Percentiles rank a stretch among this genome's conserved stretches.
phyloP scores from a whole-genome alignment of 331 rosid genomes.

The Pyrus hybrid region DNA sequence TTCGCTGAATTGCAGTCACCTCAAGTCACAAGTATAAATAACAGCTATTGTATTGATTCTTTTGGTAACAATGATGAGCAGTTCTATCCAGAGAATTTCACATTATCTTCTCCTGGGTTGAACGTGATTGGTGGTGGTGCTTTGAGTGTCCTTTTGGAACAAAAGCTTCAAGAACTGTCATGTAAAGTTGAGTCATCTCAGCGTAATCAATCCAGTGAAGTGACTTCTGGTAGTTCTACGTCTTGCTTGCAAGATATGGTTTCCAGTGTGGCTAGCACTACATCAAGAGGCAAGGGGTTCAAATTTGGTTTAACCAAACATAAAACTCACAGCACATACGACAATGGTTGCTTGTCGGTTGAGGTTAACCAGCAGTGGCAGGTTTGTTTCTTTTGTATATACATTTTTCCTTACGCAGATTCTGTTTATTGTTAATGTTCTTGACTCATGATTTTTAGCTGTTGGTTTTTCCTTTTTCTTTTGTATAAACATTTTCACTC shows the following conservation, averaged over 20 bases:
- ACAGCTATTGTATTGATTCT: conserved; percentile 28
- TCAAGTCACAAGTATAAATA: conserved; percentile 25
- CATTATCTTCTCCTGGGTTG: conserved; percentile 38
- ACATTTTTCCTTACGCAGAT: neutral
- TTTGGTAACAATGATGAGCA: conserved; percentile 25
- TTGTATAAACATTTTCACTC: no score
- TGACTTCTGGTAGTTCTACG: conserved; percentile 29
- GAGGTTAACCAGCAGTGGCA: conserved; percentile 38
- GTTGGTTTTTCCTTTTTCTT: neutral
- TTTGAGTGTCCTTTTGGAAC: conserved; percentile 71
- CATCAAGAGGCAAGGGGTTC: conserved; percentile 20
- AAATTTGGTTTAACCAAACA: conserved; percentile 22
- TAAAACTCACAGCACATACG: conserved; percentile 12
- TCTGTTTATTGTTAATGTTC: conserved; percentile 9
- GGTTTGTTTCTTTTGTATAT: conserved; percentile 35
- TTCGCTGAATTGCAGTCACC: conserved; percentile 28
- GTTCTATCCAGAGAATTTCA: conserved; percentile 20
- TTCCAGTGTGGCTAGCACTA: conserved; percentile 19
- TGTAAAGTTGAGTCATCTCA: conserved; percentile 51
- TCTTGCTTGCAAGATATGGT: conserved; percentile 29
- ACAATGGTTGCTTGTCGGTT: conserved; percentile 20
- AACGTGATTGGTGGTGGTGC: conserved; percentile 47
- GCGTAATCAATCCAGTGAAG: conserved; percentile 32
- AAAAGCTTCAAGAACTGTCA: conserved; percentile 73
- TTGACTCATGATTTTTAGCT: conserved; percentile 2